Evolutionary conservation across 2,329 filamentous ascomycete species (phyloP), one percentile per base, ranked within the genome.

Genomic region (Pseudofabraea citricarpa): DNA sequence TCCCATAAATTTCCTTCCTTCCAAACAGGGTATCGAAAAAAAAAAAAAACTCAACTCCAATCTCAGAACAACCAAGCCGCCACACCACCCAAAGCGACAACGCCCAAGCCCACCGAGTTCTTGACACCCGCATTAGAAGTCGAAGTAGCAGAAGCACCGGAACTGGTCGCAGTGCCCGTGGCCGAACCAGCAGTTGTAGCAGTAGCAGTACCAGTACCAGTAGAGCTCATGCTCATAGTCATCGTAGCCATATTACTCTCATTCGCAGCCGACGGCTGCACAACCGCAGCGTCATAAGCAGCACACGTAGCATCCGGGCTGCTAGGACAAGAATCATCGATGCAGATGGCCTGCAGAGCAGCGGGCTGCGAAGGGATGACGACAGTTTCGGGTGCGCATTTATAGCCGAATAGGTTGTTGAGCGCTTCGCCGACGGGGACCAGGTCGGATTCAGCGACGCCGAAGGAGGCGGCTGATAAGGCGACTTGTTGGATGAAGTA

Each of bases 401-500:
- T 65, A 57, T 70, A 66, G 44, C 67, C 71, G 60, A 83, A 83
- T 38, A 72, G 55, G 18, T 56, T 57, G 49, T 62, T 69, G 35
- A 83, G 71, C 2, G 71, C 66, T 23, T 49, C 64, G 46, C 66
- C 77, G 21, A 81, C 72, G 23, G 57, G 59, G 16, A 56, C 56
- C 37, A 79, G 63, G 54, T 83, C 79, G 3, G 65, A 66, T 10
- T 68, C 52, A n/a, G 72, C 64, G 32, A 82, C 76, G 31, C 79
- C 79, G 51, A 82, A 79, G 1, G 75, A 79, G 27, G 69, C 63
- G 6, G 73, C 77, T 5, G 78, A 67, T 10, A 78, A 59, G 21
- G 68, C 75, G 43, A 83, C 74, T 60, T 82, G 77, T 33, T 66
- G 50, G 56, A 81, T 74, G 65, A 83, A 83, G 65, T 80, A 82